phyloP scores from a whole-genome alignment of 2,329 filamentous ascomycete species.

The Dactylellina leptospora region DNA sequence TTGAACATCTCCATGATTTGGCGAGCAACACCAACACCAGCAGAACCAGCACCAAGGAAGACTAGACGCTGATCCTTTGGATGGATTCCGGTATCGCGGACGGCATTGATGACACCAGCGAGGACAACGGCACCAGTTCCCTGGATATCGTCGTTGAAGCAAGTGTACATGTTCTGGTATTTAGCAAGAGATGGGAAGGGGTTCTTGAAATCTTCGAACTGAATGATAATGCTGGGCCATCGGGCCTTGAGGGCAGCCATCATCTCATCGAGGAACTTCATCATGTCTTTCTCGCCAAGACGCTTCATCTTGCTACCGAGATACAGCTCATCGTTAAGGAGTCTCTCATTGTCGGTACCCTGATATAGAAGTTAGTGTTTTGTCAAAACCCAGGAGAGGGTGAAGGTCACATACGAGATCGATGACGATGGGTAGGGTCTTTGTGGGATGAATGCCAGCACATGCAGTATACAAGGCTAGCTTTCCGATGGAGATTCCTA shows the following conservation, averaged over 20 bases:
- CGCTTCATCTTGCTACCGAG: slow-evolving; percentile 87
- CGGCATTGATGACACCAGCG: slow-evolving; percentile 77
- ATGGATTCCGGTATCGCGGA: slow-evolving; percentile 85
- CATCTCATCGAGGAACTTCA: slow-evolving; percentile 95
- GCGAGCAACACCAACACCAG: slow-evolving; percentile 96
- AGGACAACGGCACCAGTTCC: slow-evolving; percentile 95
- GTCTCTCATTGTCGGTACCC: slow-evolving; percentile 73
- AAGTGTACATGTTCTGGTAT: slow-evolving; percentile 87
- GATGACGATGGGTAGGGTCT: slow-evolving; percentile 76
- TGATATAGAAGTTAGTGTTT: slow-evolving; percentile 58
- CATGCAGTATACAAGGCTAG: slow-evolving; percentile 93
- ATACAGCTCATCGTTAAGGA: slow-evolving; percentile 78
- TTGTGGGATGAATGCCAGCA: slow-evolving; percentile 90
- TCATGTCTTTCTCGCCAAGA: slow-evolving; percentile 78
- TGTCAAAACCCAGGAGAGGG: not conserved
- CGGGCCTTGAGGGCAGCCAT: slow-evolving; percentile 87
- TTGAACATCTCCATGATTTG: slow-evolving; percentile 98
- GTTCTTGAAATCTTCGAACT: slow-evolving; percentile 98
- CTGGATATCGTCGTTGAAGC: slow-evolving; percentile 99
- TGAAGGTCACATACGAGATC: slow-evolving; percentile 60
- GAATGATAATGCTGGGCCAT: slow-evolving; percentile 76
- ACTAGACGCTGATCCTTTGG: slow-evolving; percentile 91
- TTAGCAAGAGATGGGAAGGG: slow-evolving; percentile 92
- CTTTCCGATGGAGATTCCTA: slow-evolving; percentile 98
- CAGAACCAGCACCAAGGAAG: slow-evolving; percentile 94